phyloP scores from a whole-genome alignment of 768 basidiomycete species.

The Boletus reticulatus region DNA sequence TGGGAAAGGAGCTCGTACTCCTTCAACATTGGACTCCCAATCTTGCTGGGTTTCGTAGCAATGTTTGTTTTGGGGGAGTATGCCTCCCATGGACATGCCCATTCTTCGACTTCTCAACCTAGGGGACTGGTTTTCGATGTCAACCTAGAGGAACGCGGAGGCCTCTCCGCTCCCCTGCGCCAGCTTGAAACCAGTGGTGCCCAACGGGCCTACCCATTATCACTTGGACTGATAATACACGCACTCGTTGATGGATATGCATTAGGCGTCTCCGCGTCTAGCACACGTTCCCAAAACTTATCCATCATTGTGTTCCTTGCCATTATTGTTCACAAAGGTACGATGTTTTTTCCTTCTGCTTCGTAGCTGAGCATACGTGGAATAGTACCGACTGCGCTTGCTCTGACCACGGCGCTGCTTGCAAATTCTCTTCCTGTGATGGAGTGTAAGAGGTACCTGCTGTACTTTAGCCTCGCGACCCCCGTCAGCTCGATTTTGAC shows the following conservation, averaged over 20 bases:
- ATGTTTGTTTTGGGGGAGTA: constrained; percentile 69
- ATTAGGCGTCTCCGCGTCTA: constrained; percentile 73
- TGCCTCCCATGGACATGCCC: constrained; percentile 41
- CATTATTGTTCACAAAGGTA: constrained; percentile 88
- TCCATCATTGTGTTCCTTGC: constrained; percentile 89
- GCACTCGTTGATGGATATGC: constrained; percentile 91
- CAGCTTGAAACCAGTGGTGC: constrained; percentile 23
- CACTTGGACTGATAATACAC: constrained; percentile 85
- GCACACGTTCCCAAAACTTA: constrained; percentile 43
- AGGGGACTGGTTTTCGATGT: constrained; percentile 48
- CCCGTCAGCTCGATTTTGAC: constrained; percentile 81
- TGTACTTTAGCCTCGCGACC: constrained; percentile 80
- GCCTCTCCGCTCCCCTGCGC: constrained; percentile 14
- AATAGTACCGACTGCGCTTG: constrained; percentile 86
- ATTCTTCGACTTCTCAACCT: constrained; percentile 11
- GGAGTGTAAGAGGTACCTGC: constrained; percentile 71
- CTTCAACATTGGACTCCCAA: constrained; percentile 56
- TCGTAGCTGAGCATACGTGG: constrained; percentile 8
- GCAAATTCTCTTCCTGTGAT: constrained; percentile 64
- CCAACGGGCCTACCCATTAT: constrained; percentile 62
- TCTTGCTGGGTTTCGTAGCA: constrained; percentile 56
- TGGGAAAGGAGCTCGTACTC: constrained; percentile 41
- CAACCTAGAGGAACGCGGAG: constrained; percentile 58
- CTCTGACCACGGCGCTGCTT: constrained; percentile 83
- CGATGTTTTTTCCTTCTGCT: background rate